These are phyloP conservation scores for Grifola frondosa DNA, from an alignment of 1,284 basidiomycete species.

Conservation along the genomic window DNA sequence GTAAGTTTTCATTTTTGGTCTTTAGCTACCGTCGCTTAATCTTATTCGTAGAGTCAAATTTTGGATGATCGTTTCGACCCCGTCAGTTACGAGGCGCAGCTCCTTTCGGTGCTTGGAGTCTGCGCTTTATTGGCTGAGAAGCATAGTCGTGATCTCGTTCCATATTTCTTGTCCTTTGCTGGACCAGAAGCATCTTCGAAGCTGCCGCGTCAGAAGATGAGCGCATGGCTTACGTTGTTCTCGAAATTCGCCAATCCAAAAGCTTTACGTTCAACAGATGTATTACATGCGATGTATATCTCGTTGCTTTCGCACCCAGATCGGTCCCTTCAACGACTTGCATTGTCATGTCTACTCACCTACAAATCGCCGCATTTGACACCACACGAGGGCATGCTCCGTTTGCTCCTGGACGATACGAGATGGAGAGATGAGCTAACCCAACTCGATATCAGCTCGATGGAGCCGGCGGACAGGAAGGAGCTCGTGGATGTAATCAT, in stretches of 20 bases:
- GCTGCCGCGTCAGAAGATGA: slow-evolving; percentile 58
- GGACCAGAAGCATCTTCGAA: slow-evolving; percentile 41
- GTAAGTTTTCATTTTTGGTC: slow-evolving; percentile 28
- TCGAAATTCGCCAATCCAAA: slow-evolving; percentile 91
- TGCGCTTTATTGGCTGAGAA: slow-evolving; percentile 76
- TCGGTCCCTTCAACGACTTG: slow-evolving; percentile 70
- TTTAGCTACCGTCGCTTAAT: background rate
- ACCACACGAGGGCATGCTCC: slow-evolving; percentile 69
- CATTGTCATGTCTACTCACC: slow-evolving; percentile 80
- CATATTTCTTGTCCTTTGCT: slow-evolving; percentile 70
- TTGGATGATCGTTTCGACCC: slow-evolving; percentile 71
- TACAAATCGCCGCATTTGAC: slow-evolving; percentile 77
- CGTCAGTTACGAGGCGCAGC: slow-evolving; percentile 76
- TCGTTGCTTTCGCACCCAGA: slow-evolving; percentile 88
- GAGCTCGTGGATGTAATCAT: slow-evolving; percentile 78
- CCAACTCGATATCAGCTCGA: slow-evolving; percentile 63
- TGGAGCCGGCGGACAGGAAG: slow-evolving; percentile 63
- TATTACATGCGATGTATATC: slow-evolving; percentile 69
- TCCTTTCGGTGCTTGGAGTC: slow-evolving; percentile 69
- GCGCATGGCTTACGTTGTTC: slow-evolving; percentile 82
- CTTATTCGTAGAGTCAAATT: slow-evolving; percentile 50
- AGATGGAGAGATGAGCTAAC: slow-evolving; percentile 89
- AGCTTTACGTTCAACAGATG: slow-evolving; percentile 72
- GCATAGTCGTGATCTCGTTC: slow-evolving; percentile 79
- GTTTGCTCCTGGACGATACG: slow-evolving; percentile 78